Conservation (phyloP, 192 early-diverging fungal genomes). For the Linnemannia elongata region DNA sequence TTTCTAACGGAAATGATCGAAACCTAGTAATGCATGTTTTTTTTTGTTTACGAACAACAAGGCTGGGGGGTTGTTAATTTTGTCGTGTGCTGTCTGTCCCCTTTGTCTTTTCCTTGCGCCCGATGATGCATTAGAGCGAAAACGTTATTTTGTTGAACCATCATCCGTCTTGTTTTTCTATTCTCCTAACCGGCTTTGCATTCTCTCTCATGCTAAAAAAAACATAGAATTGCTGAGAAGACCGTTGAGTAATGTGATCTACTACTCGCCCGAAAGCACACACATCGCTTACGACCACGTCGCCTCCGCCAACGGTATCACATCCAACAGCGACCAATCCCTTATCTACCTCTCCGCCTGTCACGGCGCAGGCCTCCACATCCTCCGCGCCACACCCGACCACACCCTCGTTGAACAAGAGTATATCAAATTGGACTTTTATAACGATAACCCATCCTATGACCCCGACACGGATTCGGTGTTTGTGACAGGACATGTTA, state of each 20-base stretch:
- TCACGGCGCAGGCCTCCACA: slow-evolving; percentile 29
- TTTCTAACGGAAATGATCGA: not conserved
- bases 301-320: slow-evolving; percentile 44
- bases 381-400: slow-evolving; percentile 14
- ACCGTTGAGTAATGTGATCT: slow-evolving; percentile 42
- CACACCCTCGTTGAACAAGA: slow-evolving; percentile 12
- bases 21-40: not conserved
- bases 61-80: not conserved
- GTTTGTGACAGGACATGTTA: slow-evolving; percentile 33
- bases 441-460: slow-evolving; percentile 33
- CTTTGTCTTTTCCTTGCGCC: too few relatives aligned
- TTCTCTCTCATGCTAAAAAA: not conserved
- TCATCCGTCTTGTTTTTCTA: too few relatives aligned
- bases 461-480: slow-evolving; percentile 24
- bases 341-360: slow-evolving; percentile 39
- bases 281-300: slow-evolving; percentile 28
- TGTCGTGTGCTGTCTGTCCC: not conserved
- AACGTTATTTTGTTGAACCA: too few relatives aligned
- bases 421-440: slow-evolving; percentile 41
- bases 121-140: too few relatives aligned
- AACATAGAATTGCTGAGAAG: slow-evolving; percentile 11
- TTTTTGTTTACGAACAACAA: not conserved
- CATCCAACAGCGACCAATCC: slow-evolving; percentile 22
- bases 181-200: not conserved
- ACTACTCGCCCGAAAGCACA: slow-evolving; percentile 39